Base-by-base conservation (phyloP, 1,284 basidiomycete species). In the Abortiporus biennis region DNA sequence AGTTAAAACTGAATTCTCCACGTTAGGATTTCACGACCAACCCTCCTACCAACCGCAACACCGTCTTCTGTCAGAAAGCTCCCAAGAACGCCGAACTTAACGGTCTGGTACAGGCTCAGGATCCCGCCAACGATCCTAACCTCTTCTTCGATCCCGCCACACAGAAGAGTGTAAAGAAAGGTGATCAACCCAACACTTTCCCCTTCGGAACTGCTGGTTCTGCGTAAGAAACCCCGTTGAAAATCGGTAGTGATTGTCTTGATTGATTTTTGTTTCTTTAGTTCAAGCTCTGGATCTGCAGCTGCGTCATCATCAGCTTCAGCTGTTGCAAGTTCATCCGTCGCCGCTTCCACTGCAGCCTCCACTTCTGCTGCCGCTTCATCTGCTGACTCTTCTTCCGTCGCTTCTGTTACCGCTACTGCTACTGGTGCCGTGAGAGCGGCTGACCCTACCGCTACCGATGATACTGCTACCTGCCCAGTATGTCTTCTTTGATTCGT, bases 71-170 rank as follows among this genome's bases (percentile, higher is more conserved):
- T 53, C 65, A 68, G 55, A 63, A 54, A 43, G 57, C 60, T 6
- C 66, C 67, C 17, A 58, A 57, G 49, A 62, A 68, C 49, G 29
- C 54, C 6, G 54, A 69, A 48, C 59, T 69, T 16, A 58, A 66
- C 45, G 64, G 65, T 30, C 49, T 69, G 22, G 62, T 67, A 24
- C 66, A 68, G 47, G 64, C 64, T 22, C 67, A 69, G 52, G 66
- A 68, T 46, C 62, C 63, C 16, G 56, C 58, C n/a, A 65, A 65
- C 44, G 58, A 65, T 45, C 57, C 61, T 3, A 53, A 72, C 36
- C 36, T 73, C 33, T 81, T 81, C 65, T 79, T 78, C 53, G 76
- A 79, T 57, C 76, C 76, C 25, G 73, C 69, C 2, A 56, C 54
- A 3, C 45, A 57, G 40, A 50, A 54, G 15, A 67, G 71, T 29